Percentiles rank a stretch among this genome's conserved stretches.
phyloP scores from a whole-genome alignment of 441 rosid genomes.

The Flueggea neowawraea region DNA sequence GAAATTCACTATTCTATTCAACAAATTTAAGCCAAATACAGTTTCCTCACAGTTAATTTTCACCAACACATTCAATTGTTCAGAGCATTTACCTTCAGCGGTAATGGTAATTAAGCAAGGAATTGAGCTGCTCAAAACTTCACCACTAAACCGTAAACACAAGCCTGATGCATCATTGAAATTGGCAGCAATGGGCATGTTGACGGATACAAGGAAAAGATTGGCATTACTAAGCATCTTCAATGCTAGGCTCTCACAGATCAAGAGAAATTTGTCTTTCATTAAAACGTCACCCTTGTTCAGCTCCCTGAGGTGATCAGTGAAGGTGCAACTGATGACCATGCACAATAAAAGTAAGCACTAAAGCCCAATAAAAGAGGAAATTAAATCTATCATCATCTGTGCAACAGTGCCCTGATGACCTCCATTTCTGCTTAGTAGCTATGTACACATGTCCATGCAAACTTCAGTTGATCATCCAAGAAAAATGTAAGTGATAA shows the following conservation, averaged over 20 bases:
- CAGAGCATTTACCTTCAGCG: constrained; percentile 84
- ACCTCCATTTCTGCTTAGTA: too few relatives aligned
- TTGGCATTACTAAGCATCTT: constrained; percentile 87
- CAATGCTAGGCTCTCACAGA: constrained; percentile 65
- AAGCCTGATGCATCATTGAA: constrained; percentile 83
- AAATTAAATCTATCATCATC: neutral
- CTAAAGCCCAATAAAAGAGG: neutral
- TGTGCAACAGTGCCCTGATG: too few relatives aligned
- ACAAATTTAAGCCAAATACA: constrained; percentile 78
- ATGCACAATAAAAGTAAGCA: neutral
- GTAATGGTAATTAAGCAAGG: constrained; percentile 75
- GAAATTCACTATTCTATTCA: constrained; percentile 76
- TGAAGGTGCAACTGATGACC: constrained; percentile 60
- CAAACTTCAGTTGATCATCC: too few relatives aligned
- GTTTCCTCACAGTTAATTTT: constrained; percentile 95
- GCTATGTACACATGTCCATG: too few relatives aligned
- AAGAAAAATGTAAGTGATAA: too few relatives aligned
- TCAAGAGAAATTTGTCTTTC: constrained; percentile 64
- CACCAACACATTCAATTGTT: constrained; percentile 47
- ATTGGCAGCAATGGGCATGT: constrained; percentile 69
- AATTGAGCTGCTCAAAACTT: constrained; percentile 72
- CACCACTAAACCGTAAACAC: constrained; percentile 75
- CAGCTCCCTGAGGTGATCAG: constrained; percentile 55
- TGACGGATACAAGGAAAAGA: constrained; percentile 70
- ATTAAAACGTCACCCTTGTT: constrained; percentile 28